Conservation (phyloP, 1,284 basidiomycete genomes). For the Sanghuangporus weigelae region DNA sequence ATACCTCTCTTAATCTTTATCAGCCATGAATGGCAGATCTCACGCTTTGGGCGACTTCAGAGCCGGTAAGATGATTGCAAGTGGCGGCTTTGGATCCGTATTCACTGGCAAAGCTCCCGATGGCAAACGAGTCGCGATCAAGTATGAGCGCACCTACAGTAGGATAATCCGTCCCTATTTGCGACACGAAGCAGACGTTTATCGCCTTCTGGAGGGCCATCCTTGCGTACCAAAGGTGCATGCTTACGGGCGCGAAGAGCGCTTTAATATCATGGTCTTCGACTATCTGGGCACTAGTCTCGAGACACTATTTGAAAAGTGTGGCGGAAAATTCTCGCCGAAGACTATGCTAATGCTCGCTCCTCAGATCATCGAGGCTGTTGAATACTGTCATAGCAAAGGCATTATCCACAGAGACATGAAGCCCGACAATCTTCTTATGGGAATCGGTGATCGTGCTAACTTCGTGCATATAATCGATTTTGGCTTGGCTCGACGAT, state of each 20-base stretch:
- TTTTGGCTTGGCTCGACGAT: slow-evolving; percentile 96
- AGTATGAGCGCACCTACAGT: slow-evolving; percentile 8
- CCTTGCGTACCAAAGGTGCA: slow-evolving; percentile 92
- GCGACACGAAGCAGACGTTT: slow-evolving; percentile 88
- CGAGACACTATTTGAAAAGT: slow-evolving; percentile 94
- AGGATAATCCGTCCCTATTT: slow-evolving; percentile 33
- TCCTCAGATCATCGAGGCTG: slow-evolving; percentile 78
- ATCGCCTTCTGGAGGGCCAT: slow-evolving; percentile 89
- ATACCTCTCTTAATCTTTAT: background rate
- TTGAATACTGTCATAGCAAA: slow-evolving; percentile 70
- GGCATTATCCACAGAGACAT: slow-evolving; percentile 88
- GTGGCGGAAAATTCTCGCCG: slow-evolving; percentile 86
- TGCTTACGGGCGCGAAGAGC: slow-evolving; percentile 91
- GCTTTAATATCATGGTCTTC: slow-evolving; percentile 96
- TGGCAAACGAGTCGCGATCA: slow-evolving; percentile 8
- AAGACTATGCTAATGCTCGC: slow-evolving; percentile 93
- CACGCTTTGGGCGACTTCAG: slow-evolving; percentile 1
- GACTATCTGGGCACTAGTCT: slow-evolving; percentile 91
- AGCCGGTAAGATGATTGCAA: slow-evolving; percentile 1
- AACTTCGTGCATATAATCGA: slow-evolving; percentile 85
- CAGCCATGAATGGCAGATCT: background rate
- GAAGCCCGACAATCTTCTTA: slow-evolving; percentile 94
- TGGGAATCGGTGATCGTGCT: slow-evolving; percentile 50
- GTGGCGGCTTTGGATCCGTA: slow-evolving; percentile 13
- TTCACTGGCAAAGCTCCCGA: slow-evolving; percentile 2